phyloP scores from a whole-genome alignment of 495 filamentous ascomycete genomes.

The Neurospora tetrasperma region DNA sequence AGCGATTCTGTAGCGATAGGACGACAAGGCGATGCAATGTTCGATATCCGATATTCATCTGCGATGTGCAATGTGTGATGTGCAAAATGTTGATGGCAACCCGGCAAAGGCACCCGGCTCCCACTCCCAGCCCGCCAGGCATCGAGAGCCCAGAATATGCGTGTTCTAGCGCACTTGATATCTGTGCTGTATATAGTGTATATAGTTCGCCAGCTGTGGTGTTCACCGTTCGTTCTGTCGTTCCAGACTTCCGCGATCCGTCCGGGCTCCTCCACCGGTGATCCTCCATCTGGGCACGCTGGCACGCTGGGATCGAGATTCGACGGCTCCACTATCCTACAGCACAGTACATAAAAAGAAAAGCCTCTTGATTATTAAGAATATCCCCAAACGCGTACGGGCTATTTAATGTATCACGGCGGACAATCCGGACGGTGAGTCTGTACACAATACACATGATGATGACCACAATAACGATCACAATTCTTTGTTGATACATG shows the following conservation, averaged over 20 bases:
- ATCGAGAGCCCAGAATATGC: background rate
- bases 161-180: background rate
- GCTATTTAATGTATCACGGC: background rate
- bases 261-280: background rate
- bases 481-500: background rate
- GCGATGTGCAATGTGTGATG: background rate
- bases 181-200: background rate
- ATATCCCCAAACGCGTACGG: background rate
- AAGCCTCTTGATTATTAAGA: background rate
- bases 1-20: background rate
- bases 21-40: background rate
- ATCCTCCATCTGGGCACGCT: background rate
- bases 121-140: background rate
- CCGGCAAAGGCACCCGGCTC: background rate
- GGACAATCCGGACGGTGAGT: background rate
- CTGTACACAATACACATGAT: background rate
- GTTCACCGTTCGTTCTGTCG: background rate
- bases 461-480: constrained; percentile 7
- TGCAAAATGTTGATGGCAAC: background rate
- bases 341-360: background rate
- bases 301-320: background rate
- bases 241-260: background rate
- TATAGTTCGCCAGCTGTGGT: background rate
- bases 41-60: background rate
- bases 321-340: background rate